phyloP scores from a whole-genome alignment of 164 flowering plant species.

The Akebia trifoliata region DNA sequence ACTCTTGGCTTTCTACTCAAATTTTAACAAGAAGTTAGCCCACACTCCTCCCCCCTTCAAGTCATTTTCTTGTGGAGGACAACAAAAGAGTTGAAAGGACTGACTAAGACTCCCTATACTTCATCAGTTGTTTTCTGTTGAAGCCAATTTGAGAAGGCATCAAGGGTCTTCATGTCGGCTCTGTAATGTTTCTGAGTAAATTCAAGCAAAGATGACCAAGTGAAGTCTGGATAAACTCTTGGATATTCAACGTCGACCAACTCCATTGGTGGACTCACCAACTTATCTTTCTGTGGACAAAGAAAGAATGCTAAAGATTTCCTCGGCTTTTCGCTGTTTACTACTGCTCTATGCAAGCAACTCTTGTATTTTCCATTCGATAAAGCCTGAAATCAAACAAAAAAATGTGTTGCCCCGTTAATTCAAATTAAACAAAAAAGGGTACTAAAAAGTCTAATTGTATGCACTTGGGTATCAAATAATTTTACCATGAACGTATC shows the following conservation, averaged over 20 bases:
- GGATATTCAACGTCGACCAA: conserved; percentile 36
- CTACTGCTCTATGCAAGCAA: conserved; percentile 83
- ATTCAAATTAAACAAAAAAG: too few relatives aligned
- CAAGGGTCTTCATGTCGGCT: conserved; percentile 72
- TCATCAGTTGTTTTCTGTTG: conserved; percentile 17
- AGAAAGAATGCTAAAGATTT: conserved; percentile 80
- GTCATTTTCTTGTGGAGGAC: background rate
- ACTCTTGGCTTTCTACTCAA: conserved; percentile 1
- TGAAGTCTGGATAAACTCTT: conserved; percentile 72
- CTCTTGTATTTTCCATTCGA: conserved; percentile 76
- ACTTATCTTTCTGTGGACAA: conserved; percentile 59
- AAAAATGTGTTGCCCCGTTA: too few relatives aligned
- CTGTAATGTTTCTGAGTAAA: conserved; percentile 87
- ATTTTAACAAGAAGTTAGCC: background rate
- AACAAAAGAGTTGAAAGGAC: background rate
- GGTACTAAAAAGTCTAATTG: too few relatives aligned
- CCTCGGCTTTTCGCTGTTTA: conserved; percentile 56
- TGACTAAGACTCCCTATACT: conserved; percentile 4
- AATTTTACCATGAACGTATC: conserved; percentile 75
- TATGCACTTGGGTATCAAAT: too few relatives aligned
- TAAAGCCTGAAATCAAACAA: conserved; percentile 67
- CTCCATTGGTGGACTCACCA: conserved; percentile 64
- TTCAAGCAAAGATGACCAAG: conserved; percentile 61
- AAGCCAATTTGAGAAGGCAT: conserved; percentile 61
- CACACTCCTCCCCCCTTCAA: background rate